These are phyloP conservation scores for Verticillium isaacii DNA, from an alignment of 2,329 filamentous ascomycete genomes.

Conservation along the genomic window DNA sequence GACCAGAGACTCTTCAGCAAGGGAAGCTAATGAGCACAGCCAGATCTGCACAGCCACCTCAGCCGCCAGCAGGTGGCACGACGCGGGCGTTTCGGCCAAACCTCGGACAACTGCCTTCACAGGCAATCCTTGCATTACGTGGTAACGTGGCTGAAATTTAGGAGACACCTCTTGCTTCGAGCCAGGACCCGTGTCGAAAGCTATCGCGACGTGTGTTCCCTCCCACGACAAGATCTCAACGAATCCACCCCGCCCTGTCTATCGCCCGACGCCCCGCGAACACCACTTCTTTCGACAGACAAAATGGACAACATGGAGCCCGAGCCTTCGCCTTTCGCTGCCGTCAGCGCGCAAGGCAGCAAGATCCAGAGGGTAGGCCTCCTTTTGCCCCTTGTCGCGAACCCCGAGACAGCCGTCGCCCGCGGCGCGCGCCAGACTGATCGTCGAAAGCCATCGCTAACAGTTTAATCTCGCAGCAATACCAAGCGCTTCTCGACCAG, in stretches of 20 bases:
- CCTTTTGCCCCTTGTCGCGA: neutral
- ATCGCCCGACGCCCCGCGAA: neutral
- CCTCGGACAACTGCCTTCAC: neutral
- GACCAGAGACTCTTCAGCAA: no score
- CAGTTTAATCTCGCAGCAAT: conserved; percentile 55
- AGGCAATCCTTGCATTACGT: neutral
- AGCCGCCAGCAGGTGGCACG: neutral
- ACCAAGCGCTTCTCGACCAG: conserved; percentile 90
- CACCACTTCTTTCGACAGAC: neutral
- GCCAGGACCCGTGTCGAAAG: neutral
- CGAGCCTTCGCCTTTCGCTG: conserved; percentile 86
- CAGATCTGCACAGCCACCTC: neutral
- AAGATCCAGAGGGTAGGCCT: conserved; percentile 62
- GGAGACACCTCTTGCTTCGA: neutral
- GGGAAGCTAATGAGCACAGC: no score
- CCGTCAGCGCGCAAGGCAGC: conserved; percentile 80
- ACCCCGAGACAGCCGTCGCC: neutral
- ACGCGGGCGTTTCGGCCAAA: neutral
- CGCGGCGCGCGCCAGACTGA: neutral
- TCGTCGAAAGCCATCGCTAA: conserved; percentile 11
- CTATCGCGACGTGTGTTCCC: neutral
- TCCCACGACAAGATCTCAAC: neutral
- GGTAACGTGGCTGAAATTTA: neutral
- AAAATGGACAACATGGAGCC: conserved; percentile 82
- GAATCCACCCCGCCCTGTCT: neutral